Conservation (phyloP, 228 moss, liverwort and hornwort species). For the Sphagnum magellanicum region DNA sequence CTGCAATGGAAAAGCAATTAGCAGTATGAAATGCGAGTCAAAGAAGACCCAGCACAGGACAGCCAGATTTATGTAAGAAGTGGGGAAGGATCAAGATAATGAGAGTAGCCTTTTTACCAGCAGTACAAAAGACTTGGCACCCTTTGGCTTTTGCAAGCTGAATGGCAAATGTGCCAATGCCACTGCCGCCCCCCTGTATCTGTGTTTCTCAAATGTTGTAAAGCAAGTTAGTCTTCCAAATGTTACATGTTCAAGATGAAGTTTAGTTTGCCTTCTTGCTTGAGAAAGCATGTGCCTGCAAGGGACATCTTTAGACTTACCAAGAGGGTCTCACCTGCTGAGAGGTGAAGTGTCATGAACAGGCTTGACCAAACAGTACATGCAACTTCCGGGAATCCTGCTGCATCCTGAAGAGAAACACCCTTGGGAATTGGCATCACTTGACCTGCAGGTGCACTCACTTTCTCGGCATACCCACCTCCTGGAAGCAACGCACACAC, state of each 20-base stretch:
- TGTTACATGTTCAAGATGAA: background rate
- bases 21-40: too few relatives aligned
- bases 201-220: background rate
- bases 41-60: background rate
- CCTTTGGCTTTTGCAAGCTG: slow-evolving; percentile 52
- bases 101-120: slow-evolving; percentile 10
- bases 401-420: slow-evolving; percentile 54
- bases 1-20: too few relatives aligned
- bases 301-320: slow-evolving; percentile 7
- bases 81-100: background rate
- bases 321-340: slow-evolving; percentile 35
- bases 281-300: too few relatives aligned
- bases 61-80: background rate
- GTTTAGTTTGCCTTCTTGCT: too few relatives aligned
- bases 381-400: slow-evolving; percentile 60
- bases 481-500: slow-evolving; percentile 71
- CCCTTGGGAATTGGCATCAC: slow-evolving; percentile 69
- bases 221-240: background rate
- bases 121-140: slow-evolving; percentile 40
- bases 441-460: slow-evolving; percentile 35
- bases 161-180: slow-evolving; percentile 51
- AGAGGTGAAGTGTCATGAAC: slow-evolving; percentile 40
- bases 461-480: slow-evolving; percentile 86
- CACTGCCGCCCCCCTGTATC: slow-evolving; percentile 45
- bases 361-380: slow-evolving; percentile 65